Evolutionary conservation across 2,329 filamentous ascomycete species (phyloP).

Genomic region (Talaromyces pinophilus): DNA sequence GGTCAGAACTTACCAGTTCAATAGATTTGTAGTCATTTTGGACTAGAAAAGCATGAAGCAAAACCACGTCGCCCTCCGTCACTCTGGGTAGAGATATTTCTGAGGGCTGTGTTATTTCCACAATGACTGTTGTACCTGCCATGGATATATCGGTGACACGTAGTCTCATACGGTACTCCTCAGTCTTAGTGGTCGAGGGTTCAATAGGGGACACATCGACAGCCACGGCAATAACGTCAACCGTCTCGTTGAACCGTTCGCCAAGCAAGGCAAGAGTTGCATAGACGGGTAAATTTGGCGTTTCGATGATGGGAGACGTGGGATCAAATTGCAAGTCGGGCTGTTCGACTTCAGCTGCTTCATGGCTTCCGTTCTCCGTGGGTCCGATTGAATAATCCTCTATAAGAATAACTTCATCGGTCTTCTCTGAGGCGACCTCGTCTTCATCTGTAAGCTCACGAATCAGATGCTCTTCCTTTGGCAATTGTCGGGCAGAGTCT

Average conservation of each 20-base stretch:
- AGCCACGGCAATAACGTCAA: slow-evolving; percentile 48
- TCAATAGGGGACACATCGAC: slow-evolving; percentile 34
- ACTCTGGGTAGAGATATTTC: slow-evolving; percentile 43
- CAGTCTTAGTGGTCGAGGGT: slow-evolving; percentile 40
- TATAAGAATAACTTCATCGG: slow-evolving; percentile 22
- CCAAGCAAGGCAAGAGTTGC: slow-evolving; percentile 45
- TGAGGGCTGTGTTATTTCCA: slow-evolving; percentile 46
- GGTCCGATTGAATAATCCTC: neutral
- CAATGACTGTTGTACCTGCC: slow-evolving; percentile 40
- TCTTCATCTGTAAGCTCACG: neutral
- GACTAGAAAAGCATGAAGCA: slow-evolving; percentile 51
- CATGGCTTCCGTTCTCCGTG: neutral
- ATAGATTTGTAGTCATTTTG: slow-evolving; percentile 43
- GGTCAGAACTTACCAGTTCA: slow-evolving; percentile 44
- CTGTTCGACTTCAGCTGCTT: slow-evolving; percentile 31
- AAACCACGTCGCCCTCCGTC: slow-evolving; percentile 43
- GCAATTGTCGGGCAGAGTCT: neutral
- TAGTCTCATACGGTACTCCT: slow-evolving; percentile 45
- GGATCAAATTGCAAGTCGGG: slow-evolving; percentile 25
- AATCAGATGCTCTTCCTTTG: neutral
- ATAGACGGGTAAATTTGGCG: slow-evolving; percentile 43
- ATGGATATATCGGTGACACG: slow-evolving; percentile 49
- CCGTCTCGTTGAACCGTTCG: slow-evolving; percentile 43
- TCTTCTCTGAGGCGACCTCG: neutral
- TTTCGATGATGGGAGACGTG: neutral